Base-by-base conservation (phyloP, 129 eudicot species). In the Pulicaria dysenterica region DNA sequence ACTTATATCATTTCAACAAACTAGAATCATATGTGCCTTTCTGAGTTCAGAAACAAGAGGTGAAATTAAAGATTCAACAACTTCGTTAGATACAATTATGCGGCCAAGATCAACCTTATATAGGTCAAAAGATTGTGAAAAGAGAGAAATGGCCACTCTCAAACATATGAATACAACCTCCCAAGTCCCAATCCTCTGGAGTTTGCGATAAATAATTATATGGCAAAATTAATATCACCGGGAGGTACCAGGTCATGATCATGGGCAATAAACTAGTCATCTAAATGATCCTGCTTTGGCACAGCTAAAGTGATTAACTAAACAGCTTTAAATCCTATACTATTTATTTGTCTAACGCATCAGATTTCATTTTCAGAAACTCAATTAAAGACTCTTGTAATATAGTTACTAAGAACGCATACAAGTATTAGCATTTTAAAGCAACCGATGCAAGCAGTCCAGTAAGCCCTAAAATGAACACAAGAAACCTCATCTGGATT, bases 391-490 rank as follows among this genome's bases (percentile, higher is more conserved):
- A 51, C 19, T 48, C 42, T 5, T 45, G 8, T 6, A 46, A 24
- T 12, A 50, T 2, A 10, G 42, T 53, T 7, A 54, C 7, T 36
- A 42, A 41, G 39, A 64, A 12, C 14, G 31, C 31, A 24, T 24
- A n/a, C n/a, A n/a, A n/a, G n/a, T n/a, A n/a, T n/a, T n/a, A 24
- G 31, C 31, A 1, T 59, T 14, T n/a, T 40, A 55, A 17, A 69
- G 34, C 60, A 49, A 7, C 13, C 41, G 37, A 19, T 45, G 50
- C 41, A 45, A 45, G 12, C 59, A 42, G 64, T 51, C 16, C 37
- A 48, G 9, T n/a, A 64, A 75, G 43, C 79, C 70, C 79, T 75
- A 75, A n/a, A 54, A n/a, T 45, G 48, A 64, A 40, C 39, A 54
- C 24, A 15, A 9, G 7, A 12, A 56, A 43, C 31, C 64, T 43